Base-by-base conservation (phyloP, 2,329 filamentous ascomycete species). In the Plenodomus lindquistii region DNA sequence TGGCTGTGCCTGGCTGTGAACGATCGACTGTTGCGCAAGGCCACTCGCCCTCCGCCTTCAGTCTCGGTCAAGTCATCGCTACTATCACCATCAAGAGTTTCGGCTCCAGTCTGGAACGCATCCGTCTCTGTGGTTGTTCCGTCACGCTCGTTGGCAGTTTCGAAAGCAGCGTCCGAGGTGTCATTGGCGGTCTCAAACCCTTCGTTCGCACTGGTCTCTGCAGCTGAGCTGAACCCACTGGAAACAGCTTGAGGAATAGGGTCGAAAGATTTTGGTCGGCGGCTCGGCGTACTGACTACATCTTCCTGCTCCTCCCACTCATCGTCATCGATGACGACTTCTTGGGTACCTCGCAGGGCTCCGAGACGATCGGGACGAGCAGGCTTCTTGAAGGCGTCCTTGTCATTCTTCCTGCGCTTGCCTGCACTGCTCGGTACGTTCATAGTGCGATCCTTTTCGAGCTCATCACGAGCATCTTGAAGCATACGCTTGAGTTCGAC, bases 401-500 rank as follows among this genome's bases (percentile, higher is more conserved):
- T 79, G 41, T 73, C 71, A 27, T 67, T 66, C 81, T 87, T 76
- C 68, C 82, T 70, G 57, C 83, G 79, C 73, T 84, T 85, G 61
- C 70, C 72, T 40, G 74, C 73, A 55, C 73, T 79, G 36, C 71
- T 77, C 62, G 44, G 73, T 62, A 63, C 67, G 37, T 68, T 72
- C 61, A 61, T 72, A 24, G 84, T 83, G 40, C 83, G 79, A 50
- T 85, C 83, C 39, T 84, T 74, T 72, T 91, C 94, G 21, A 99
- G 77, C 65, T 99, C 94, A 68, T 99, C 94, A 29, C 92, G 86
- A 19, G 93, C 88, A 65, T 99, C 94, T 75, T 97, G 93, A 22
- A 97, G 83, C 82, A 99, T 90, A 50, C 93, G 88, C 74, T 91
- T 92, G 44, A 97, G 83, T 73, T 99, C 94, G 21, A 97, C 83